These are phyloP conservation scores for Anthostomella pinea DNA, from an alignment of 2,329 filamentous ascomycete genomes.

Conservation along the genomic window DNA sequence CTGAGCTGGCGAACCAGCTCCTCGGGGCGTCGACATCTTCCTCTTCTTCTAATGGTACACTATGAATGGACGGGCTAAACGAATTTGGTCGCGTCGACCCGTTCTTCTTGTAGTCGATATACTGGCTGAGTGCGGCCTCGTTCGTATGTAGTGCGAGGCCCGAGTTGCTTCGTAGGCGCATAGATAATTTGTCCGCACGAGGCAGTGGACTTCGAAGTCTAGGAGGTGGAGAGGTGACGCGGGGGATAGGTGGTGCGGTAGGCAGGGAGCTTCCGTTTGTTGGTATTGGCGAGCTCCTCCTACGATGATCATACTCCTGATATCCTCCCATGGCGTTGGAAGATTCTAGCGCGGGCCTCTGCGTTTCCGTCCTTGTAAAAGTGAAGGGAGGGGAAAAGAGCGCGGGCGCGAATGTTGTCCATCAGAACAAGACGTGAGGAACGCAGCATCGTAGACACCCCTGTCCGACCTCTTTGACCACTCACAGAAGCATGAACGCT, in stretches of 20 bases:
- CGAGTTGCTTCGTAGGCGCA: conserved; percentile 43
- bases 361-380: no score
- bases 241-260: conserved; percentile 7
- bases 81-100: conserved; percentile 31
- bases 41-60: conserved; percentile 6
- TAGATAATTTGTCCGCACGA: conserved; percentile 21
- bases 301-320: conserved; percentile 6
- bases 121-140: conserved; percentile 42
- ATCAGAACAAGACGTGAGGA: no score
- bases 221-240: conserved; percentile 10
- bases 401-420: no score
- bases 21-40: no score
- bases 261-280: conserved; percentile 5
- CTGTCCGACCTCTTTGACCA: no score
- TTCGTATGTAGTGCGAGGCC: conserved; percentile 45
- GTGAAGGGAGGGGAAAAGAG: no score
- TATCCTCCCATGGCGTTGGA: no score
- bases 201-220: conserved; percentile 7
- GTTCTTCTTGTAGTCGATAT: conserved; percentile 44
- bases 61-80: conserved; percentile 6
- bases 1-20: background rate
- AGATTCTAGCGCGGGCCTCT: no score
- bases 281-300: conserved; percentile 9
- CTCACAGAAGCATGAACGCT: no score
- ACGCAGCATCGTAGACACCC: no score